Conservation (phyloP, 2,329 filamentous ascomycete species). For the Microsporum ferrugineum region DNA sequence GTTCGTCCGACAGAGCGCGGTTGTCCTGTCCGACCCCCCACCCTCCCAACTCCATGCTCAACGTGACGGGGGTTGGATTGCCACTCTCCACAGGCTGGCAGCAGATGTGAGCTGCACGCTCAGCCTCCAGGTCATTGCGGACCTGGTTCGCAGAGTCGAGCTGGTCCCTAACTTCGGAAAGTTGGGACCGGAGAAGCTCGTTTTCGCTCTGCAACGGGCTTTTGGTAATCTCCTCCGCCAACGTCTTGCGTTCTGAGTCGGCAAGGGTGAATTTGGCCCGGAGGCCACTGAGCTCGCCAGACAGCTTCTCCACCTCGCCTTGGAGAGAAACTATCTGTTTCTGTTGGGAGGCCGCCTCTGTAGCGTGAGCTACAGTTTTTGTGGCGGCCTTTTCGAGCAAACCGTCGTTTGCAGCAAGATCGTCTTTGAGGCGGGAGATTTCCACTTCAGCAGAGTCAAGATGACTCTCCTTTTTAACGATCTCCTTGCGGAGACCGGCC, state of each 20-base stretch:
- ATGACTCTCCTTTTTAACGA: neutral
- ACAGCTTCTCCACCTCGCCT: conserved; percentile 5
- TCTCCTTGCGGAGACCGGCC: neutral
- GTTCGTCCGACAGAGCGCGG: neutral
- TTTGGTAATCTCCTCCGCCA: conserved; percentile 5
- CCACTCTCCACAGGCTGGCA: neutral
- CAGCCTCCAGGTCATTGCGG: conserved; percentile 5
- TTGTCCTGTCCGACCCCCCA: conserved; percentile 1
- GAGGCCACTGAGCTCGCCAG: conserved; percentile 4
- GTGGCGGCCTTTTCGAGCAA: neutral
- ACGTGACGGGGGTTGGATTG: neutral
- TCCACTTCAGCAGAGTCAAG: conserved; percentile 2
- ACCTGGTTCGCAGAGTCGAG: conserved; percentile 5
- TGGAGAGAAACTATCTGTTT: conserved; percentile 4
- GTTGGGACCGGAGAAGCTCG: neutral
- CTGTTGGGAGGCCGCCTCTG: neutral
- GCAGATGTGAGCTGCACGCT: conserved; percentile 1
- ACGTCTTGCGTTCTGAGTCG: neutral
- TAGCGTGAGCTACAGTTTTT: neutral
- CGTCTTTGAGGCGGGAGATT: neutral
- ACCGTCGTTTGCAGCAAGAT: neutral
- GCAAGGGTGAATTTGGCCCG: neutral
- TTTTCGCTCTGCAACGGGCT: conserved; percentile 6
- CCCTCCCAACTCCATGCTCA: conserved; percentile 3
- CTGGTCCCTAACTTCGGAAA: neutral